Base-by-base conservation (phyloP, 345 rosid genomes). In the thale cress (Arabidopsis thaliana) region DNA sequence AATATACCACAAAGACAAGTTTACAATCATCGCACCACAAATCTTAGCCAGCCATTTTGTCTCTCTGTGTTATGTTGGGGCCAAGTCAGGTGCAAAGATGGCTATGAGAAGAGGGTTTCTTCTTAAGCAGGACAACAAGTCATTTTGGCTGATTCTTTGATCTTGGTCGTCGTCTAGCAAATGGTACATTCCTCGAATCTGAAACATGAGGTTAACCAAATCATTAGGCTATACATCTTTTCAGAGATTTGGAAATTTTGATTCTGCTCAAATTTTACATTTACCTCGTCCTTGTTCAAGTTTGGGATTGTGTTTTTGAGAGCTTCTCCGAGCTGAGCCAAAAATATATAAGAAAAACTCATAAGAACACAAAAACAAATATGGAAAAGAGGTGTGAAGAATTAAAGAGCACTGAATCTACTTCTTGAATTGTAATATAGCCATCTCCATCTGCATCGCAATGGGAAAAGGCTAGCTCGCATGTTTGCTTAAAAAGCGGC, bases 71-170 rank as follows among this genome's bases (percentile, higher is more conserved):
- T 75, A 8, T 63, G 74, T 4, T 65, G 82, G 69, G 59, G 69
- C 67, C 83, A 60, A 22, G 69, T 61, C 59, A 51, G 78, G 81
- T 7, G 86, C 79, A 71, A 95, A 89, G 6, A 92, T 67, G 0
- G 91, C 85, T 79, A 95, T 75, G 71, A 92, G 75, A 65, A 95
- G 69, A 22, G 97, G 98, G 63, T 92, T 88, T 84, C 65, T 82
- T 75, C 87, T 82, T 33, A 95, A 83, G 80, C 87, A 83, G 65
- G 77, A 76, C 33, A 83, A n/a, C 52, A 90, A 90, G 36, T 82
- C 89, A 55, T 81, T 85, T 78, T 78, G 82, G 74, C 85, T 80
- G 67, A 79, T 74, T 59, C 78, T 79, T 66, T 91, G 85, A 53
- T 88, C 96, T 49, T 79, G 84, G 58, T 88, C 84, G 0, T 64